Evolutionary conservation across 139 green algal genomes (phyloP).

Genomic region (Coelastrella sp.): DNA sequence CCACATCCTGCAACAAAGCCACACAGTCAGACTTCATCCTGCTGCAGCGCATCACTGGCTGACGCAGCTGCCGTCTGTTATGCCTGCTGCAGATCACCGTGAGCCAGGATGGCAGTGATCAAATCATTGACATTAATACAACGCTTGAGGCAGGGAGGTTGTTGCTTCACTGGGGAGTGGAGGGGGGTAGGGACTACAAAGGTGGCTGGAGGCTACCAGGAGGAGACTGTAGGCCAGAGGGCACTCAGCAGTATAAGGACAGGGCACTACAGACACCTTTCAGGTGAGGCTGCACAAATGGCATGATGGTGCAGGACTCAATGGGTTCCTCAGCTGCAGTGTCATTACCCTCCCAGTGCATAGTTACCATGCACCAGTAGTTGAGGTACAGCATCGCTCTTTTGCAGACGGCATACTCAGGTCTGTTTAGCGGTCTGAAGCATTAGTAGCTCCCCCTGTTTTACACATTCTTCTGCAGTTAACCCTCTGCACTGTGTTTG

Average conservation of each 20-base stretch:
- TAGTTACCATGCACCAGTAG: too few species aligned
- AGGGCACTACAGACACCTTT: slow-evolving; percentile 95
- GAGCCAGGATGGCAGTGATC: slow-evolving; percentile 22
- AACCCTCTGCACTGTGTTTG: background rate
- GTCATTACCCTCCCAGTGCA: background rate
- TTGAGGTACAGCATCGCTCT: too few species aligned
- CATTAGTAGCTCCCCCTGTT: too few species aligned
- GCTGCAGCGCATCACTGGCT: too few species aligned
- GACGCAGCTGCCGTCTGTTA: too few species aligned
- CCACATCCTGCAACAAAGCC: too few species aligned
- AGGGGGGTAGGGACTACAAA: slow-evolving; percentile 85
- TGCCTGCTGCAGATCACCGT: slow-evolving; percentile 26
- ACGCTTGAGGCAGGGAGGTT: slow-evolving; percentile 66
- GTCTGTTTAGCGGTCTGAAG: too few species aligned
- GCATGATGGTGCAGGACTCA: background rate
- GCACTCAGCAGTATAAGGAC: slow-evolving; percentile 95
- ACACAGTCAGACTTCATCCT: too few species aligned
- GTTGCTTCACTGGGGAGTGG: slow-evolving; percentile 95
- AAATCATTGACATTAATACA: slow-evolving; percentile 53
- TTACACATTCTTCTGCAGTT: too few species aligned
- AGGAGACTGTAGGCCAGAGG: slow-evolving; percentile 68
- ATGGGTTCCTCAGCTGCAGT: background rate
- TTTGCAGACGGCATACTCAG: too few species aligned
- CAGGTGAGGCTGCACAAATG: slow-evolving; percentile 45
- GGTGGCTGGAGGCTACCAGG: slow-evolving; percentile 90